Evolutionary conservation across 2,329 filamentous ascomycete species (phyloP).

Genomic region (Botrytis medusae): DNA sequence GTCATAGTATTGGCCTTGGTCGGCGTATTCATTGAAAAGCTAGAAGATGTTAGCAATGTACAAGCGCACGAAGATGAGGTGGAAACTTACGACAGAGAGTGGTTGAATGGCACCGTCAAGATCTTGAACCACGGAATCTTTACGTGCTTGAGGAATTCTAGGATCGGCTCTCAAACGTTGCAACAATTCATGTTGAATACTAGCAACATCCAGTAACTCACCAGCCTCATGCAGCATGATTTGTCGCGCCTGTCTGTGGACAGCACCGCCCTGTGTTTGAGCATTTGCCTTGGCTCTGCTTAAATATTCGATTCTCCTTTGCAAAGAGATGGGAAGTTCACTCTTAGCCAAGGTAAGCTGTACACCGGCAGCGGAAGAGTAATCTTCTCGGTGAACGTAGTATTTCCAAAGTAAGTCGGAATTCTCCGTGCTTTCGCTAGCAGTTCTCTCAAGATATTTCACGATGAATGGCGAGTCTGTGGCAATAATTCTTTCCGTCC

Average conservation of each 20-base stretch:
- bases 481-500: constrained; percentile 80
- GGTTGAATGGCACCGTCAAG: constrained; percentile 78
- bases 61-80: neutral
- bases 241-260: constrained; percentile 79
- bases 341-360: constrained; percentile 82
- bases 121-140: constrained; percentile 61
- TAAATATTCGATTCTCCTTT: constrained; percentile 84
- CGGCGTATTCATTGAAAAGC: constrained; percentile 92
- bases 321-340: constrained; percentile 75
- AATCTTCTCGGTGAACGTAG: constrained; percentile 80
- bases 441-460: constrained; percentile 78
- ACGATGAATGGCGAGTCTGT: constrained; percentile 84
- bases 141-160: constrained; percentile 64
- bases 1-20: constrained; percentile 90
- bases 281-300: constrained; percentile 91
- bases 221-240: constrained; percentile 80
- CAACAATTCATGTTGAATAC: constrained; percentile 90
- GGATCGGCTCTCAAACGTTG: constrained; percentile 72
- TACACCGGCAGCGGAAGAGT: constrained; percentile 83
- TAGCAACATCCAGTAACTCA: constrained; percentile 86
- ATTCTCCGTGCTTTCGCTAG: constrained; percentile 68
- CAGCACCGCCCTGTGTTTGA: constrained; percentile 74
- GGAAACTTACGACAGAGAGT: constrained; percentile 67
- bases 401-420: constrained; percentile 93
- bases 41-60: constrained; percentile 42